These are phyloP conservation scores for Lantana camara DNA, from an alignment of 257 asterid species.

Conservation along the genomic window DNA sequence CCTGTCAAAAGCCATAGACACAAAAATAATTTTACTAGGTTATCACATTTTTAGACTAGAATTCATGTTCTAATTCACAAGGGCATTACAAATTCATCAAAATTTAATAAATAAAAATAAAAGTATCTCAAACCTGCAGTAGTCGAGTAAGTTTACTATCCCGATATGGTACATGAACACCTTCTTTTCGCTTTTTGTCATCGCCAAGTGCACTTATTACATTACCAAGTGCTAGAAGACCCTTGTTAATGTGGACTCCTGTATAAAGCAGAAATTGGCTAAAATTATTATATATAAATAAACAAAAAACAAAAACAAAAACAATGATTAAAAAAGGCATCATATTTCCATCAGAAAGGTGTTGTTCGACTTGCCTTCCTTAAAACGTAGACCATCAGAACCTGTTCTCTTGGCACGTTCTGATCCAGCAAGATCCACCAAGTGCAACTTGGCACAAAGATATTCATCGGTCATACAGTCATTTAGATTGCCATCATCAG, in stretches of 20 bases:
- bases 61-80: too few species aligned
- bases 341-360: neutral
- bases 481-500: conserved; percentile 45
- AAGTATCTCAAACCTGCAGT: conserved; percentile 54
- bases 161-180: conserved; percentile 69
- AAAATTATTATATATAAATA: too few species aligned
- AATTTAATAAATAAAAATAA: neutral
- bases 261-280: conserved; percentile 4
- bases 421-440: conserved; percentile 96
- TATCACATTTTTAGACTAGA: too few species aligned
- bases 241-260: conserved; percentile 79
- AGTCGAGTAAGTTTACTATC: conserved; percentile 82
- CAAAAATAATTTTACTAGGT: neutral
- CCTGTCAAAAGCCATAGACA: conserved; percentile 42
- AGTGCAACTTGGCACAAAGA: conserved; percentile 90
- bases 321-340: conserved; percentile 8
- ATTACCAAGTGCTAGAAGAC: conserved; percentile 76
- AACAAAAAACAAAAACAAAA: neutral
- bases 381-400: conserved; percentile 89
- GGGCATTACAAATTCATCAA: neutral
- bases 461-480: conserved; percentile 76
- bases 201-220: conserved; percentile 81
- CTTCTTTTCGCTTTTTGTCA: conserved; percentile 76
- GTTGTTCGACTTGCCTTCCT: conserved; percentile 58
- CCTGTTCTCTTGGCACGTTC: conserved; percentile 96